Base-by-base conservation (phyloP, 305 asterid species). In the Caryopteris hybrid region DNA sequence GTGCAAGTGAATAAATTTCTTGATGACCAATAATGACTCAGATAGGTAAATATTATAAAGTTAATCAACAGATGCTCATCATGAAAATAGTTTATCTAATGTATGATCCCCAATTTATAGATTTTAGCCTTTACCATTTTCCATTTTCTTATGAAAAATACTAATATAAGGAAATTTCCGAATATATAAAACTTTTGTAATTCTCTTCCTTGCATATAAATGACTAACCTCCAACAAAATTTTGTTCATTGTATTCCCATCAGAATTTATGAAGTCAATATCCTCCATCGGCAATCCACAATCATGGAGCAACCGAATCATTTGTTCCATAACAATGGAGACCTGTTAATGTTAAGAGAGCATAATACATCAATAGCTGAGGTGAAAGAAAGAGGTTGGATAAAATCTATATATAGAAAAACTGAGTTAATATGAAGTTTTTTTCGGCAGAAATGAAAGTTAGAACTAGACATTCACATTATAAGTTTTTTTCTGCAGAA, bases 181-280 rank as follows among this genome's bases (percentile, higher is more conserved):
- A 52, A 20, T 29, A 45, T 2, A 61, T 39, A 36, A 8, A 59
- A 41, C 38, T 33, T 48, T 20, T 51, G 59, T 69, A 36, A 22
- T 45, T 45, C 33, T 65, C 22, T 23, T 59, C 69, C 47, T 13
- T 22, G 52, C 51, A 71, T 58, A 63, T 45, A 52, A 58, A 52
- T 47, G 68, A 76, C 88, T 38, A 54, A 91, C 98, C 97, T 91
- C 92, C 83, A 81, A n/a, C 45, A 95, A 89, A 64, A 95, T 81
- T 67, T 84, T 88, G 80, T 91, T 91, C 98, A 91, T 89, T 21
- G 90, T 84, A 64, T 72, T 82, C 60, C 99, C 99, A 77, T 89
- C 98, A 8, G 98, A 91, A 61, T 95, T 95, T 6, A 95, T 76
- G 84, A 89, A 95, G 77, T 94, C 99, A 60, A 89, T 97, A 71